Evolutionary conservation across 768 basidiomycete genomes (phyloP).

Genomic region (Mycena polygramma): DNA sequence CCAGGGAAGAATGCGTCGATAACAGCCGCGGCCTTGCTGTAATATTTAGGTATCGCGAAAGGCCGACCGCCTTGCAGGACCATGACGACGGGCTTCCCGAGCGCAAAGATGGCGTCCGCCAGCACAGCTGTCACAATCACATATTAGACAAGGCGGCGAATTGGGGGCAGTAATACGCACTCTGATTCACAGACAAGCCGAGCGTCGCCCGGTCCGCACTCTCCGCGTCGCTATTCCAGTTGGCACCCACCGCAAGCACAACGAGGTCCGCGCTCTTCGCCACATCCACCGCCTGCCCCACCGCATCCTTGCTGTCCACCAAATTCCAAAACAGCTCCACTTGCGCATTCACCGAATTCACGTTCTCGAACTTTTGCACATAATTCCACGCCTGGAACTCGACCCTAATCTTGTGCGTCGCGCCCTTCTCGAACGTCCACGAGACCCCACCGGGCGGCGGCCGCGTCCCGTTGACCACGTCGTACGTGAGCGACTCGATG

Average conservation of each 20-base stretch:
- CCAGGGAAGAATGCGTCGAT: constrained; percentile 45
- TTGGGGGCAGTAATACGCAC: constrained; percentile 17
- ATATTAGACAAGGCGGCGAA: neutral
- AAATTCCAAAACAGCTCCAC: constrained; percentile 44
- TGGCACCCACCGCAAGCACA: constrained; percentile 42
- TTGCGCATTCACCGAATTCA: constrained; percentile 40
- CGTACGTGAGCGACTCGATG: constrained; percentile 33
- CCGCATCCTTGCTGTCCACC: constrained; percentile 38
- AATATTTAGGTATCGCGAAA: constrained; percentile 43
- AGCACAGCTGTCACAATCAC: constrained; percentile 33
- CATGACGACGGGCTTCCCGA: constrained; percentile 42
- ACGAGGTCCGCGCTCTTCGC: constrained; percentile 41
- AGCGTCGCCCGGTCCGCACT: constrained; percentile 41
- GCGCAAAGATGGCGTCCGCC: constrained; percentile 42
- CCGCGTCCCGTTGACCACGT: constrained; percentile 29
- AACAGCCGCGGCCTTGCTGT: constrained; percentile 39
- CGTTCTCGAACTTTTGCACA: constrained; percentile 41
- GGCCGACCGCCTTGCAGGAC: constrained; percentile 44
- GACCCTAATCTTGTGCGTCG: constrained; percentile 37
- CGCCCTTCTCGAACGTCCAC: constrained; percentile 39
- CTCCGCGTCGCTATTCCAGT: constrained; percentile 45
- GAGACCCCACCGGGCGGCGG: constrained; percentile 39
- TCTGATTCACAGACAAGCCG: constrained; percentile 41
- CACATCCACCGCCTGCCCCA: constrained; percentile 40
- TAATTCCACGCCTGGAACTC: constrained; percentile 43